These are phyloP conservation scores for Nepenthes gracilis DNA, from an alignment of 148 eudicot species.

Conservation along the genomic window DNA sequence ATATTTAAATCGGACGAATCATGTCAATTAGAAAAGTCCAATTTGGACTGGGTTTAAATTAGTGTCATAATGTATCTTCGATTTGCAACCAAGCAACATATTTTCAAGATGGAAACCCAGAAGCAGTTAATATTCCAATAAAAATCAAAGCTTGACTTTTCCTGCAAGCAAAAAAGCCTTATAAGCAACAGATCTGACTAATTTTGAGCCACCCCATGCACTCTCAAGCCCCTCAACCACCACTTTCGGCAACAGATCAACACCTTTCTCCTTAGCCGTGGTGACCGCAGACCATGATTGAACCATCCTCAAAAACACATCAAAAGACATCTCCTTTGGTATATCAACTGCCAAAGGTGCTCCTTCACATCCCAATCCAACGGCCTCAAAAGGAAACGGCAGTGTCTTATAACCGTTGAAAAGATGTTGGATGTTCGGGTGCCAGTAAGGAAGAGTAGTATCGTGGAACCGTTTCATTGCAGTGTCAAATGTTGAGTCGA, in stretches of 20 bases:
- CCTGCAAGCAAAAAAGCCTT: conserved; percentile 2
- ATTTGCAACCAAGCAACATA: no score
- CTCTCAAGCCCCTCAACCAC: background rate
- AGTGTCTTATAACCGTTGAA: background rate
- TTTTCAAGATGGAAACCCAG: no score
- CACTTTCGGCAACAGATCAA: background rate
- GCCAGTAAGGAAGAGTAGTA: background rate
- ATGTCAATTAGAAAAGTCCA: no score
- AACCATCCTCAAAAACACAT: background rate
- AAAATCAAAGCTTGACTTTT: background rate
- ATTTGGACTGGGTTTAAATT: no score
- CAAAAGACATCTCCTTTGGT: background rate
- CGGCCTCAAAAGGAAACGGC: background rate
- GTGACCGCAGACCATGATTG: background rate
- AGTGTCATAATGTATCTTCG: no score
- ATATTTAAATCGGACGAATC: no score
- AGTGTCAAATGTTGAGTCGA: background rate
- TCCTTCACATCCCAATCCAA: background rate
- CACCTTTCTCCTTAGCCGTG: background rate
- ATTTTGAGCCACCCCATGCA: background rate
- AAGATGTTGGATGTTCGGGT: background rate
- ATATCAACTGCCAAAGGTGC: background rate
- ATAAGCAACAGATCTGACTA: background rate
- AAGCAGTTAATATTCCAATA: no score
- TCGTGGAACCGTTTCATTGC: background rate